Evolutionary conservation across 2,329 filamentous ascomycete genomes (phyloP).

Genomic region (Epichloe coenophiala): DNA sequence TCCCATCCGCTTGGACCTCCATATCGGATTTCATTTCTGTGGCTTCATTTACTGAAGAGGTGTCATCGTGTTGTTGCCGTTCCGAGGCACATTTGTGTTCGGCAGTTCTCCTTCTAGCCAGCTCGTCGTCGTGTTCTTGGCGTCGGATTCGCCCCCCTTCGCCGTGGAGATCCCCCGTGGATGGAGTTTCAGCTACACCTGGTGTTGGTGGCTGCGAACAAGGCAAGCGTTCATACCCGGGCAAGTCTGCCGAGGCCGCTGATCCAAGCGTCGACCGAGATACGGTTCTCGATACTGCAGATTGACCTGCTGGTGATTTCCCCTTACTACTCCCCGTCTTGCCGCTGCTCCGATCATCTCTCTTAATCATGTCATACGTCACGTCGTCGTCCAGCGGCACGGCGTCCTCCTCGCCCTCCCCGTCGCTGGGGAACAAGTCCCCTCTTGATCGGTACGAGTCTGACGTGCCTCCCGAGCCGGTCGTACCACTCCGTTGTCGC

Average conservation of each 20-base stretch:
- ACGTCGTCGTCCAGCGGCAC: conserved; percentile 90
- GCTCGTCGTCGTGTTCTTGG: conserved; percentile 39
- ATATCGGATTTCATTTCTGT: conserved; percentile 12
- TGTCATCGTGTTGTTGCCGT: conserved; percentile 27
- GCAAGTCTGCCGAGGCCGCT: conserved; percentile 21
- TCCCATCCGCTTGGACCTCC: conserved; percentile 20
- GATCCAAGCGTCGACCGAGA: conserved; percentile 47
- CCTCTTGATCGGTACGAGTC: conserved; percentile 80
- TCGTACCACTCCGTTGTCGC: conserved; percentile 60
- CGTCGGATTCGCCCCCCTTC: conserved; percentile 37
- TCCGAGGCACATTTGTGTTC: conserved; percentile 37
- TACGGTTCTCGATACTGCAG: conserved; percentile 33
- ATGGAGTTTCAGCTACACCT: conserved; percentile 25
- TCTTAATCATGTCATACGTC: conserved; percentile 64
- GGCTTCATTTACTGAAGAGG: conserved; percentile 1
- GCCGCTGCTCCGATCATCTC: conserved; percentile 58
- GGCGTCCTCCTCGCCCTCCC: conserved; percentile 78
- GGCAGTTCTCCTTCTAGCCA: conserved; percentile 38
- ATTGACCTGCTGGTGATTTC: conserved; percentile 31
- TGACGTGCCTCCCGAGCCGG: conserved; percentile 65
- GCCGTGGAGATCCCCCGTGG: conserved; percentile 36
- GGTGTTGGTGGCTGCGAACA: conserved; percentile 21
- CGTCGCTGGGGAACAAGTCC: conserved; percentile 81
- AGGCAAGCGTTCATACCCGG: conserved; percentile 12
- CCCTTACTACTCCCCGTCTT: conserved; percentile 44